Percentiles rank a stretch among this genome's conserved stretches.
These are phyloP conservation scores for Amanita jacksonii DNA, from an alignment of 768 basidiomycete genomes.

Conservation along the genomic window DNA sequence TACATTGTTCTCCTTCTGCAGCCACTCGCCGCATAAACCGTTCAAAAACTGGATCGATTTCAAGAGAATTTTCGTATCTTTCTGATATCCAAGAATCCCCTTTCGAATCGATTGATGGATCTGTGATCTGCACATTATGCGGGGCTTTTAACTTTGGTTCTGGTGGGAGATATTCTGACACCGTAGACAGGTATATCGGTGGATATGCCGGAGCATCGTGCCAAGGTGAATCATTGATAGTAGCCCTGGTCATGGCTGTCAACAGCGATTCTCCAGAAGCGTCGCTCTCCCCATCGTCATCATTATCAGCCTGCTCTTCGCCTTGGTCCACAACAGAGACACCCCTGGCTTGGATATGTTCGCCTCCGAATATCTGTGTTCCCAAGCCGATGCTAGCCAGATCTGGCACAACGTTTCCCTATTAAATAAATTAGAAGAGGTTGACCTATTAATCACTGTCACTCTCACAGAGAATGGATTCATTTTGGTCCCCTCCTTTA, in stretches of 20 bases:
- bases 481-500: conserved; percentile 23
- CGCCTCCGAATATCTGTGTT: conserved; percentile 53
- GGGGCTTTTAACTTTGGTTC: conserved; percentile 38
- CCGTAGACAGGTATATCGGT: conserved; percentile 66
- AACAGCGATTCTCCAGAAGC: conserved; percentile 42
- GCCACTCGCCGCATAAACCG: conserved; percentile 67
- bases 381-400: conserved; percentile 62
- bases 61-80: conserved; percentile 70
- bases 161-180: conserved; percentile 61
- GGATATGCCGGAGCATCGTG: conserved; percentile 51
- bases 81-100: conserved; percentile 57
- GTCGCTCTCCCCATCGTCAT: conserved; percentile 26
- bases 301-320: conserved; percentile 18
- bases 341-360: conserved; percentile 5
- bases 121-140: conserved; percentile 33
- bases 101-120: conserved; percentile 26
- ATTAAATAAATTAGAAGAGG: too few relatives aligned
- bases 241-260: conserved; percentile 46
- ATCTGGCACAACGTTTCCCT: too few relatives aligned
- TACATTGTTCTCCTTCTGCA: conserved; percentile 72
- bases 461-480: conserved; percentile 66
- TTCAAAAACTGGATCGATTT: conserved; percentile 81
- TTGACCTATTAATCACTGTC: conserved; percentile 5
- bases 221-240: conserved; percentile 60
- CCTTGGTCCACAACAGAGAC: conserved; percentile 8